Percentiles rank a stretch among this genome's conserved stretches.
phyloP scores from a whole-genome alignment of 345 rosid species.

The Ailanthus altissimus region DNA sequence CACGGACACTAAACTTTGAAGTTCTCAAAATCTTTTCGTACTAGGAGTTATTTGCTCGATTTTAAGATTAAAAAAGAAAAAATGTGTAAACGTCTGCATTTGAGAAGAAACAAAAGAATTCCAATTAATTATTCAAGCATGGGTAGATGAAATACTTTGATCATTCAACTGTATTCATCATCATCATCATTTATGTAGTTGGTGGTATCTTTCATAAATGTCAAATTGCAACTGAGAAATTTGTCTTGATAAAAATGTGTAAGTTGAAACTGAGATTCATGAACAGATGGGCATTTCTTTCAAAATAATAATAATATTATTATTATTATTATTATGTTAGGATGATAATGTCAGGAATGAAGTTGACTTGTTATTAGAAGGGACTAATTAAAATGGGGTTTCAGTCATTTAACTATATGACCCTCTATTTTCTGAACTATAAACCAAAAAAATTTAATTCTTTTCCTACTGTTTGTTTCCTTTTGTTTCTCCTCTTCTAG shows the following conservation, averaged over 20 bases:
- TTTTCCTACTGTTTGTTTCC: not conserved
- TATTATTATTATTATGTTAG: not conserved
- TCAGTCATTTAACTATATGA: too few species aligned
- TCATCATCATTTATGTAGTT: not conserved
- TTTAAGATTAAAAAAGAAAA: too few species aligned
- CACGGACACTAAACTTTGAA: too few species aligned
- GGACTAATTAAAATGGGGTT: too few species aligned
- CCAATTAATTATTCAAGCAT: not conserved
- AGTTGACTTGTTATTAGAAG: not conserved
- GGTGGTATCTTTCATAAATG: conserved; percentile 8
- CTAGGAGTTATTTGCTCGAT: not conserved
- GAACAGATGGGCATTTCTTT: not conserved
- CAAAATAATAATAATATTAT: not conserved
- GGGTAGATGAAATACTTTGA: not conserved
- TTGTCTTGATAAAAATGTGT: not conserved
- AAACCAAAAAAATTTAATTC: not conserved
- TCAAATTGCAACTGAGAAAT: not conserved
- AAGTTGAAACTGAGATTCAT: not conserved
- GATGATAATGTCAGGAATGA: not conserved
- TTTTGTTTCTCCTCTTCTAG: not conserved
- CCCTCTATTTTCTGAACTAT: not conserved
- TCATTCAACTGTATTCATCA: not conserved
- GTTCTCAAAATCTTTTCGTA: too few species aligned
- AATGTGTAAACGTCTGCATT: not conserved
- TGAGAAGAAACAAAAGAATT: not conserved